Evolutionary conservation across 441 rosid species (phyloP).

Genomic region (Erysimum pusillum): DNA sequence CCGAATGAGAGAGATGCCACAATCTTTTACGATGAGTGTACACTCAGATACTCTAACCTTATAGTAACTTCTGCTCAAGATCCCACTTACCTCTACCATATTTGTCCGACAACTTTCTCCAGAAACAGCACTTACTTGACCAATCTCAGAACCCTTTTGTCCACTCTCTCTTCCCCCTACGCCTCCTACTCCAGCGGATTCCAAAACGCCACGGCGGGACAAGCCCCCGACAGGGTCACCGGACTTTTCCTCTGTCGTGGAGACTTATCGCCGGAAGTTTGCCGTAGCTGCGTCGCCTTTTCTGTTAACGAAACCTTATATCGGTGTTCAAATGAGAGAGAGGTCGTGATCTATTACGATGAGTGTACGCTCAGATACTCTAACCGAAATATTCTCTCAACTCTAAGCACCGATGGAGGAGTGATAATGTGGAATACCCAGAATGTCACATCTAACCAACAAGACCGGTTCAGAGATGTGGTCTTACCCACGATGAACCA

Average conservation of each 20-base stretch:
- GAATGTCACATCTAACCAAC: neutral
- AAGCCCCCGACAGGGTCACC: no score
- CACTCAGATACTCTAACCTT: slow-evolving; percentile 2
- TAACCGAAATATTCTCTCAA: slow-evolving; percentile 12
- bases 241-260: neutral
- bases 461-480: neutral
- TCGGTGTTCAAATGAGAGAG: neutral
- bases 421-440: rapidly evolving
- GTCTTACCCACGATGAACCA: neutral
- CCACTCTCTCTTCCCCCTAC: slow-evolving; percentile 12
- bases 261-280: neutral
- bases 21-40: slow-evolving; percentile 6
- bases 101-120: slow-evolving; percentile 6
- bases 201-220: no score
- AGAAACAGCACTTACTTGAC: slow-evolving; percentile 24
- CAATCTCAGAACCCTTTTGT: slow-evolving; percentile 25
- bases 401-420: neutral
- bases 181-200: slow-evolving; percentile 11
- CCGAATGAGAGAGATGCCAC: neutral
- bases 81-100: neutral
- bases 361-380: slow-evolving; percentile 22
- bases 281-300: neutral
- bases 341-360: neutral
- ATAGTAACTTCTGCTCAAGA: slow-evolving; percentile 1
- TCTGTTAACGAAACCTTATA: neutral